Base-by-base conservation (phyloP, 306 rosid species). In the Delonix regia region DNA sequence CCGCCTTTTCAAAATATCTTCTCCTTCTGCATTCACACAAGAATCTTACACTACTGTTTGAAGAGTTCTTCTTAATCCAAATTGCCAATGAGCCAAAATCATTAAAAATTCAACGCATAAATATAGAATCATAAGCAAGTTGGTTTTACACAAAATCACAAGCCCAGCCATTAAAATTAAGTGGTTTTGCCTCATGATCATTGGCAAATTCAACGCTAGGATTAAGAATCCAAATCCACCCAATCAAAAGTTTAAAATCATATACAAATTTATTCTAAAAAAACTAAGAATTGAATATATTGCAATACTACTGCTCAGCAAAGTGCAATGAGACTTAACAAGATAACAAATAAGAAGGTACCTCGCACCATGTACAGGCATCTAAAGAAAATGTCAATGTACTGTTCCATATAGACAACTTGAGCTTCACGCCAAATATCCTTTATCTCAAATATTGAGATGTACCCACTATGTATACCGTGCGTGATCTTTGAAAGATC, bases 401-500 rank as follows among this genome's bases (percentile, higher is more conserved):
- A 71, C 62, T 42, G 19, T 55, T 47, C 73, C 14, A 76, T 76
- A 71, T 80, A 71, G 72, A 67, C 77, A 74, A 38, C 56, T 72
- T 44, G 60, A 59, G 41, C 6, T 36, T 36, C 41, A 7, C n/a
- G n/a, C n/a, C n/a, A n/a, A n/a, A n/a, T n/a, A n/a, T n/a, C n/a
- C n/a, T n/a, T n/a, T n/a, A 72, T 72, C 74, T 66, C 65, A 66
- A 38, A 76, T 39, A 72, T 41, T 63, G 68, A 33, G 77, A 77
- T 63, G 25, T 39, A 2, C 36, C 56, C 61, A 34, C 78, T 65
- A 51, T 80, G 75, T 76, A 64, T 76, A 86, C 76, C 28, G 75
- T 75, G 67, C 63, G 52, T 74, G 59, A 79, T 65, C 87, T 80
- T 69, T 74, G 73, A 72, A 78, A 71, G 78, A 78, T 48, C 67